Conservation (phyloP, 495 filamentous ascomycete genomes). For the Neurospora sublineolata region DNA sequence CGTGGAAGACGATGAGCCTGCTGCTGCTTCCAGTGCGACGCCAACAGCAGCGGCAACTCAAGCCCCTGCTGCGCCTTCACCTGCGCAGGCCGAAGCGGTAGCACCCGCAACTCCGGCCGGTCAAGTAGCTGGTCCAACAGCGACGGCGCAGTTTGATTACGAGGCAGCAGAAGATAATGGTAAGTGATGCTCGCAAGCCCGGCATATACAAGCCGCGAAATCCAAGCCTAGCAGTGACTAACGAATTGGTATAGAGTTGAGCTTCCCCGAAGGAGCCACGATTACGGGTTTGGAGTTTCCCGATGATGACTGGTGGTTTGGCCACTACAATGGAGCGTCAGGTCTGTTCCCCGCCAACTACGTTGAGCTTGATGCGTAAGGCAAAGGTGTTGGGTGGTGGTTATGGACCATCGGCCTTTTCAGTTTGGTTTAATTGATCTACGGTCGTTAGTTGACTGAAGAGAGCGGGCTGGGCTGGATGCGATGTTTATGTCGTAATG, state of each 20-base stretch:
- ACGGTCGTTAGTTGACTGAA: background rate
- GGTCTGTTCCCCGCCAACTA: constrained; percentile 93
- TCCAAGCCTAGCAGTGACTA: constrained; percentile 4
- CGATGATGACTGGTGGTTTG: constrained; percentile 98
- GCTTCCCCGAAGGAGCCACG: constrained; percentile 79
- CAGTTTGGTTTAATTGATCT: background rate
- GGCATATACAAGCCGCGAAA: background rate
- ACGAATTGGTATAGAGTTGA: constrained; percentile 46
- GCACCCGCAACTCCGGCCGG: constrained; percentile 18
- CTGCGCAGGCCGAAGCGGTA: constrained; percentile 10
- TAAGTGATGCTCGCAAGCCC: constrained; percentile 13
- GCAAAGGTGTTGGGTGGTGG: background rate
- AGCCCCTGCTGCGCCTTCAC: constrained; percentile 23
- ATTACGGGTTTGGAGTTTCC: constrained; percentile 74
- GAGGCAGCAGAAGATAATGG: constrained; percentile 95
- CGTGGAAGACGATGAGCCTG: constrained; percentile 43
- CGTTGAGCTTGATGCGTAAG: constrained; percentile 53
- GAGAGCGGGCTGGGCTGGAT: background rate
- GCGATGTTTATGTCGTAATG: background rate
- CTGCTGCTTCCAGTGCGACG: constrained; percentile 16
- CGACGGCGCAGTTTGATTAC: constrained; percentile 87
- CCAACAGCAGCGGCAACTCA: constrained; percentile 15
- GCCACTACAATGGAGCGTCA: constrained; percentile 62
- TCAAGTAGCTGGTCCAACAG: constrained; percentile 44
- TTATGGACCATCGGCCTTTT: background rate